Evolutionary conservation across 75 land plant genomes (phyloP), one percentile per base, ranked within the genome.

Genomic region (Larix kaempferi): DNA sequence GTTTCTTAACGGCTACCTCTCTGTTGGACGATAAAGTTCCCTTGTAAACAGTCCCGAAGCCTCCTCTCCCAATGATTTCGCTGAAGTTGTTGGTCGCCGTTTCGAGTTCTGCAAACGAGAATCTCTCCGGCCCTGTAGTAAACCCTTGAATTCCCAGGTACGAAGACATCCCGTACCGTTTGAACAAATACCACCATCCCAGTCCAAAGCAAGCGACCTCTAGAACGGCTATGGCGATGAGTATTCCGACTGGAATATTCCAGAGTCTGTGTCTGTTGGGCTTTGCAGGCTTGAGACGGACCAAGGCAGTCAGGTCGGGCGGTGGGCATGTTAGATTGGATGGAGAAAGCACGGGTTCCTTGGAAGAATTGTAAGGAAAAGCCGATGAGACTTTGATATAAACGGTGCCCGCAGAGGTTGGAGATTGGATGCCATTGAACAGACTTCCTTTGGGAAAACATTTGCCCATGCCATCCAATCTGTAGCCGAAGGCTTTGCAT

Each of bases 11-110:
- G 5, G 95, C 98, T 55, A 82, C 88, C 64, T 76, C 78, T 5
- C 86, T 85, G 52, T 80, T 82, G 69, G 90, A 85, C 2, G 89
- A 76, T 41, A 95, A 85, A 60, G 82, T 57, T 11, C 93, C 98
- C 74, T 73, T 80, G 75, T 91, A 95, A 10, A 95, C 95, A 21
- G 90, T 80, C 2, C 98, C 98, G 73, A 92, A 92, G 3, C 95
- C 95, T 21, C 98, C 98, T 27, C 71, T 84, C 21, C 92, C 92
- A 11, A 90, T 56, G 63, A 78, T 80, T 1, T 83, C 79, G 8
- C 76, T 83, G 84, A 90, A 93, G 17, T 91, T 93, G 3, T 82
- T 73, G 17, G 95, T 93, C 2, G 91, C 88, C 64, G 59, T 84
- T 77, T 82, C 89, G 29, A 91, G 86, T 59, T 93, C 95, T 13